Conservation (phyloP, 1,139 yeast species). For the Groenewaldozyma sp. region DNA sequence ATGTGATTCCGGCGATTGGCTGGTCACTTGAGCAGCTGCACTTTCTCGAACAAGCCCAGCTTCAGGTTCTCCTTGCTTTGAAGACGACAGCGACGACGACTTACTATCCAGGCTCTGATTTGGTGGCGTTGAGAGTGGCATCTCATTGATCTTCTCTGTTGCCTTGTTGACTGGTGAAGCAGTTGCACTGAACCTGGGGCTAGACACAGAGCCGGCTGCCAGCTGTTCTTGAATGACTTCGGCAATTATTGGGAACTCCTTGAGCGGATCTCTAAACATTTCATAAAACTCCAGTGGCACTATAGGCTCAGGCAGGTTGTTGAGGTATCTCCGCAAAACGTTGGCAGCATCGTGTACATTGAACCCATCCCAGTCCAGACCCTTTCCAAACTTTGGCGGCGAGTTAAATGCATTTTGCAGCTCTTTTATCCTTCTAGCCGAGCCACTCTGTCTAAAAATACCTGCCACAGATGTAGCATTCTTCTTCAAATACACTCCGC, state of each 20-base stretch:
- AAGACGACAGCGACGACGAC: neutral
- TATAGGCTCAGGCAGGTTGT: conserved; percentile 86
- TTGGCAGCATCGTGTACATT: conserved; percentile 98
- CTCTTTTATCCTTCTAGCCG: conserved; percentile 79
- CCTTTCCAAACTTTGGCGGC: conserved; percentile 85
- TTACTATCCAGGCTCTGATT: neutral
- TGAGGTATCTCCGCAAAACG: conserved; percentile 71
- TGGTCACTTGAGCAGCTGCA: neutral
- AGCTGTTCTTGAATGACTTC: conserved; percentile 43
- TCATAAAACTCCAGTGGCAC: conserved; percentile 75
- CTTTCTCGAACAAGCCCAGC: neutral
- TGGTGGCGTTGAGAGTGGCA: no score
- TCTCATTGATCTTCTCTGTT: no score
- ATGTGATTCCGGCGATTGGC: neutral
- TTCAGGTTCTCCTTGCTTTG: neutral
- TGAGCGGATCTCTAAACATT: conserved; percentile 68
- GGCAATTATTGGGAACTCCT: conserved; percentile 49
- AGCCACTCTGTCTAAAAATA: conserved; percentile 87
- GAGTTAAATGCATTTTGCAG: conserved; percentile 73
- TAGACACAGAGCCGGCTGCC: conserved; percentile 8
- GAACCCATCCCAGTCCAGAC: conserved; percentile 82
- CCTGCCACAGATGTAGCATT: conserved; percentile 68
- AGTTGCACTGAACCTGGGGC: neutral
- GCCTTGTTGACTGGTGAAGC: neutral
- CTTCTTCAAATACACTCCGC: conserved; percentile 77